Evolutionary conservation across 2,329 filamentous ascomycete genomes (phyloP), one percentile per base, ranked within the genome.

Genomic region (Xylariaceae sp.): DNA sequence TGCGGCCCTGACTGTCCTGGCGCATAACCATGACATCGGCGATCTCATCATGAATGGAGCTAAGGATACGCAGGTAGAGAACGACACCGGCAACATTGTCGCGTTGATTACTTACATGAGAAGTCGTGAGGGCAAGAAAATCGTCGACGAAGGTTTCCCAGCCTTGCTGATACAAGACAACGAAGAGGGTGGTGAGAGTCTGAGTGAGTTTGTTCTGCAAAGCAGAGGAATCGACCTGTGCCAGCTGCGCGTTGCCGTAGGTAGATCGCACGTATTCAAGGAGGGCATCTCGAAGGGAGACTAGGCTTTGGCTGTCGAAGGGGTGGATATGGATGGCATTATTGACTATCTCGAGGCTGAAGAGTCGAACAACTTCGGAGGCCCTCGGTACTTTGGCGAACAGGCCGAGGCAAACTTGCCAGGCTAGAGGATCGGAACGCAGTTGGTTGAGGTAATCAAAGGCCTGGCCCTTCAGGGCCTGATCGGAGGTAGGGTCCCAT

Each of bases 201-300:
- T 99, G 95, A 44, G 93, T 93, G 64, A 99, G 85, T 77, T 99
- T 99, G 78, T 98, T 99, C 76, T 98, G 93, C 43, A 99, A 88
- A 63, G 85, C 84, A 20, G 85, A 73, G 7, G 88, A 85, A 71
- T 99, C 95, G 61, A 87, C 76, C 50, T 79, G 74, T 56, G 81
- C 79, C 52, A 83, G 81, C 9, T 78, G 74, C 32, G 78, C 78
- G 40, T 81, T 78, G 50, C 86, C 83, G 73, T 97, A 98, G 47
- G 83, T 86, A 66, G 88, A 84, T 63, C 85, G 85, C 58, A 95
- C 82, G 74, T 98, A 97, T 65, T 85, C 83, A 76, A 96, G 81
- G 63, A 99, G 79, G 44, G 86, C 89, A 65, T 95, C 87, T 73
- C 90, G 92, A 67, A 98, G 85, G 70, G 88, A 88, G 46, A 79